Conservation (phyloP, 2,329 filamentous ascomycete genomes). For the Pseudonectria buxi region DNA sequence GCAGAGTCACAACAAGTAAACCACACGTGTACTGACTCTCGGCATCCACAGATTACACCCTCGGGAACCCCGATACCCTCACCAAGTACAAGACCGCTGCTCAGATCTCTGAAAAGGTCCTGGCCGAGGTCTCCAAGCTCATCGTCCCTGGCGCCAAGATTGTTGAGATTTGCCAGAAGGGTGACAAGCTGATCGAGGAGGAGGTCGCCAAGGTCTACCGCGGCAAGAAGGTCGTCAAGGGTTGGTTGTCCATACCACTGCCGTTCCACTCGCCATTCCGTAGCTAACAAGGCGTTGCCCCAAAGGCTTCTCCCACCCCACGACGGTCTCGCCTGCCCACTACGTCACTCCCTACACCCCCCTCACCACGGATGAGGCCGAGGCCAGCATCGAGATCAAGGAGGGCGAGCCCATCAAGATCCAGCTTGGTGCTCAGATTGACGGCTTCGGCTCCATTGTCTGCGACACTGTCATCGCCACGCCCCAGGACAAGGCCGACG, state of each 20-base stretch:
- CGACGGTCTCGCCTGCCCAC: conserved; percentile 87
- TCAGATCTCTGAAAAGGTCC: conserved; percentile 90
- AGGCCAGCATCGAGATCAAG: conserved; percentile 75
- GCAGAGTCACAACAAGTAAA: conserved; percentile 1
- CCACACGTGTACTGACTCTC: neutral
- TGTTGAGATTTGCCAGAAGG: conserved; percentile 88
- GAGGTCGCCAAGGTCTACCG: conserved; percentile 95
- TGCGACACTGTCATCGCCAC: conserved; percentile 83
- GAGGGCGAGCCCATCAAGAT: conserved; percentile 89
- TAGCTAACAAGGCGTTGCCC: conserved; percentile 11
- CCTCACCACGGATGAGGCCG: conserved; percentile 75
- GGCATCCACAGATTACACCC: conserved; percentile 62
- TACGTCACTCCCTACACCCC: conserved; percentile 97
- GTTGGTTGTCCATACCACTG: conserved; percentile 38
- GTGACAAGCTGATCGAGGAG: conserved; percentile 89
- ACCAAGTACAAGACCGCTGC: conserved; percentile 99
- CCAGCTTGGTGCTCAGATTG: conserved; percentile 97
- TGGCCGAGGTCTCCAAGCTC: conserved; percentile 71
- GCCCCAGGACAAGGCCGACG: conserved; percentile 52
- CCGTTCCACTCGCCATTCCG: neutral
- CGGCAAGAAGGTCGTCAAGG: conserved; percentile 94
- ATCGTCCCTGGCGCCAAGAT: conserved; percentile 86
- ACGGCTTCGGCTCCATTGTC: conserved; percentile 93
- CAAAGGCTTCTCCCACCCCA: conserved; percentile 82
- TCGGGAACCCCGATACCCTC: conserved; percentile 88